Conservation (phyloP, 1,284 basidiomycete species). For the Porogramme epimiltina region DNA sequence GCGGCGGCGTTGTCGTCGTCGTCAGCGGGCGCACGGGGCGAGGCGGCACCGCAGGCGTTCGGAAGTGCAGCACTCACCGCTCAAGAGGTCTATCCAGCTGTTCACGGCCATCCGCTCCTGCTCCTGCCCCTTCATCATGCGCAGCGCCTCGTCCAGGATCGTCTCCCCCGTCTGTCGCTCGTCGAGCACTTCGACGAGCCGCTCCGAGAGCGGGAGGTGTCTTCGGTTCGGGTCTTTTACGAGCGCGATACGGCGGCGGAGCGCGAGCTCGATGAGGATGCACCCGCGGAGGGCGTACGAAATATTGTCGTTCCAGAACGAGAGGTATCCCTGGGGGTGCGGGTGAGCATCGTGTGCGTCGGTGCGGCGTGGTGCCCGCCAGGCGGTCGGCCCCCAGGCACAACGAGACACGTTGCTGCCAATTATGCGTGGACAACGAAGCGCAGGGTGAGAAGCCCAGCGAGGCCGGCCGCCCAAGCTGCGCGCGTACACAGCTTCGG, state of each 20-base stretch:
- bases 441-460: neutral
- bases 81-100: conserved; percentile 91
- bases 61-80: conserved; percentile 58
- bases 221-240: conserved; percentile 83
- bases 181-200: conserved; percentile 89
- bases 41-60: conserved; percentile 13
- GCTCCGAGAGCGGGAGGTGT: conserved; percentile 77
- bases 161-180: conserved; percentile 93
- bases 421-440: too few relatives aligned
- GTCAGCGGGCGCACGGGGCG: neutral
- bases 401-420: too few relatives aligned
- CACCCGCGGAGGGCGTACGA: conserved; percentile 94
- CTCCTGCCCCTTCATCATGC: conserved; percentile 85
- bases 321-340: conserved; percentile 78
- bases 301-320: conserved; percentile 98
- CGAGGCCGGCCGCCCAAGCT: neutral
- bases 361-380: too few relatives aligned
- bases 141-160: conserved; percentile 91
- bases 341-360: too few relatives aligned
- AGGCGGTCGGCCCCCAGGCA: too few relatives aligned
- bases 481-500: neutral
- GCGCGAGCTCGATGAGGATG: conserved; percentile 92
- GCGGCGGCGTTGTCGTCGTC: neutral
- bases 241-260: conserved; percentile 87
- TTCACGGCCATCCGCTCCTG: conserved; percentile 85